Evolutionary conservation across 495 filamentous ascomycete species (phyloP).

Genomic region (Talaromyces stipitatus): DNA sequence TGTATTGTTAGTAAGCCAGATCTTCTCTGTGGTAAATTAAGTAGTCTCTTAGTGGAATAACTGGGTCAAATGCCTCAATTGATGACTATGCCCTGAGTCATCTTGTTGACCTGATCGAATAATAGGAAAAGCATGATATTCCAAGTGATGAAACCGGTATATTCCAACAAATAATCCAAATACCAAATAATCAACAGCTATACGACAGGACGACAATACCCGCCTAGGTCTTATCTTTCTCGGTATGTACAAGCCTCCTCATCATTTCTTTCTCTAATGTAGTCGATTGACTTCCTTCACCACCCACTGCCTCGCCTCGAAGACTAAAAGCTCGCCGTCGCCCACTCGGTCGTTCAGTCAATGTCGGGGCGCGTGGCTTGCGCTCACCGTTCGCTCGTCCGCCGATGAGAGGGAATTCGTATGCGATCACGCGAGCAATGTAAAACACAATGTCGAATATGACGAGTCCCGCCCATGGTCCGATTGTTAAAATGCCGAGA

Average conservation of each 20-base stretch:
- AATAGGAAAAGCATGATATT: too few relatives aligned
- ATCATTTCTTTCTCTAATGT: neutral
- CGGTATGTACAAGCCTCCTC: conserved; percentile 1
- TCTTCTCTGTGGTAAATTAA: too few relatives aligned
- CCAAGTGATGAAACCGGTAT: too few relatives aligned
- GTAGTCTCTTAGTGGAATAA: too few relatives aligned
- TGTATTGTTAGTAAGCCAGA: too few relatives aligned
- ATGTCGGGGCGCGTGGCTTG: conserved; percentile 55
- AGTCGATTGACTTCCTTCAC: neutral
- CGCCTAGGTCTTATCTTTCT: neutral
- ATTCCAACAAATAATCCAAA: too few relatives aligned
- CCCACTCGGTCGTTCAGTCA: conserved; percentile 52
- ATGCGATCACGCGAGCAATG: conserved; percentile 47
- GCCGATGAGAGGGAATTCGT: conserved; percentile 55
- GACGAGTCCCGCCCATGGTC: conserved; percentile 58
- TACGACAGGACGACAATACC: neutral
- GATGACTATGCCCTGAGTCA: neutral
- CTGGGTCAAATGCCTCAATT: too few relatives aligned
- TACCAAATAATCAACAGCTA: neutral
- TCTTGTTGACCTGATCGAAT: too few relatives aligned
- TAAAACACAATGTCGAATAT: conserved; percentile 64
- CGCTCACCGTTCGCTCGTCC: conserved; percentile 55
- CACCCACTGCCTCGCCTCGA: conserved; percentile 5
- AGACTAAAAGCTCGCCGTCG: conserved; percentile 44
- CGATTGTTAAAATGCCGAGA: conserved; percentile 54